These are phyloP conservation scores for Mycena vulgaris DNA, from an alignment of 768 basidiomycete genomes.

Conservation along the genomic window DNA sequence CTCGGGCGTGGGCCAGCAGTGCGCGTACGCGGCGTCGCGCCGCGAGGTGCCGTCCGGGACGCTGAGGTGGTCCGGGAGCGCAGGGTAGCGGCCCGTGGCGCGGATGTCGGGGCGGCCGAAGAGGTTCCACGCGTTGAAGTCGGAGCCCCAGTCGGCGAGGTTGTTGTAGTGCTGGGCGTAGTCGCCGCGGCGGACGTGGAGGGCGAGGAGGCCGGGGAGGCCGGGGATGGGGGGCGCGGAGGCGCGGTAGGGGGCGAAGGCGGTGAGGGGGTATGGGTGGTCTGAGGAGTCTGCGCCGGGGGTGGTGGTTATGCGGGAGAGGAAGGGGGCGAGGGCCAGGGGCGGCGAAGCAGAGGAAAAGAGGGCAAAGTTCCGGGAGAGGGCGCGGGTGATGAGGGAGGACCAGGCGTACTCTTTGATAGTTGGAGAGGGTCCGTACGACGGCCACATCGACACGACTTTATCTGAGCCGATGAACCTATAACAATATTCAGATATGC, in stretches of 20 bases:
- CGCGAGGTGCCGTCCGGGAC: not conserved
- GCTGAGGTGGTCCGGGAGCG: conserved; percentile 25
- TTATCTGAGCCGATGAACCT: conserved; percentile 19
- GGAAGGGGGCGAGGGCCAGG: conserved; percentile 14
- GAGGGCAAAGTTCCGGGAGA: conserved; percentile 32
- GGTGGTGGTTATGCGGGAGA: conserved; percentile 14
- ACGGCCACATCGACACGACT: conserved; percentile 16
- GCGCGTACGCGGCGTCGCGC: conserved; percentile 8
- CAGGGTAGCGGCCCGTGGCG: not conserved
- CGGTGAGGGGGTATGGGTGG: conserved; percentile 3
- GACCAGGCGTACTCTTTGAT: conserved; percentile 29
- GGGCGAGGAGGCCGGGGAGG: conserved; percentile 24
- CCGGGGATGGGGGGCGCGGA: conserved; percentile 19
- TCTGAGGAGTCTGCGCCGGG: not conserved
- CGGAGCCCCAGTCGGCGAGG: conserved; percentile 20
- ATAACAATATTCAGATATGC: not conserved
- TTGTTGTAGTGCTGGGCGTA: conserved; percentile 28
- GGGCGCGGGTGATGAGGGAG: conserved; percentile 31
- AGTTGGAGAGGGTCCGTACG: conserved; percentile 23
- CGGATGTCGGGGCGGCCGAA: conserved; percentile 16
- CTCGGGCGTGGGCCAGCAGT: conserved; percentile 22
- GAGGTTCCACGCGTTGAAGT: conserved; percentile 31
- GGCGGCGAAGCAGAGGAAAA: conserved; percentile 1
- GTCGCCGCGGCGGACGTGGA: conserved; percentile 37
- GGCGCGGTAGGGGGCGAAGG: conserved; percentile 24